A percentile compares a stretch with the other conserved stretches of the same genome.
Evolutionary conservation across 2,329 filamentous ascomycete species (phyloP).

Genomic region (Ophiostoma ulmi): DNA sequence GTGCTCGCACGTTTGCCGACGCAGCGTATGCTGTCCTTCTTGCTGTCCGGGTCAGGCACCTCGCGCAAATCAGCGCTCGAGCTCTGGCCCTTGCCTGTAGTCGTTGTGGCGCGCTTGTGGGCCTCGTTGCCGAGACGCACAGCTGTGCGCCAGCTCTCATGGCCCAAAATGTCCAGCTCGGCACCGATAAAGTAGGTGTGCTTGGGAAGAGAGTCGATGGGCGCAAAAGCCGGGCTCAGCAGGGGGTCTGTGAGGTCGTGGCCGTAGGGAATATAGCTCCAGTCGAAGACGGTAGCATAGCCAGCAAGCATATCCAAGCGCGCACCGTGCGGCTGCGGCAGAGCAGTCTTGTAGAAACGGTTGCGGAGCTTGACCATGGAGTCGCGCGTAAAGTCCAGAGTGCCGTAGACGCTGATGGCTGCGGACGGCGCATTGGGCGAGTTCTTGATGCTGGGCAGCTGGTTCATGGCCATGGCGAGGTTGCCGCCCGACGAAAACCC

Average conservation of each 20-base stretch:
- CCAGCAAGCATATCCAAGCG: conserved; percentile 31
- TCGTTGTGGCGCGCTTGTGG: conserved; percentile 26
- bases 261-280: conserved; percentile 40
- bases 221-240: conserved; percentile 38
- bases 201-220: conserved; percentile 36
- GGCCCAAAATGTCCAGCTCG: conserved; percentile 44
- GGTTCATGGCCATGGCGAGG: neutral
- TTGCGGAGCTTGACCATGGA: neutral
- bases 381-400: neutral
- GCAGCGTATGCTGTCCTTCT: conserved; percentile 21
- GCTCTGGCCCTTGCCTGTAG: neutral
- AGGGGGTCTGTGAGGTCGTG: conserved; percentile 38
- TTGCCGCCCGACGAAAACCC: neutral
- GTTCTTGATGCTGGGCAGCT: neutral
- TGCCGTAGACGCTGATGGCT: neutral
- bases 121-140: conserved; percentile 34
- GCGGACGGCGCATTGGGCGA: neutral
- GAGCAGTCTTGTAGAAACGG: conserved; percentile 12
- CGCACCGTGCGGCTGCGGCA: conserved; percentile 31
- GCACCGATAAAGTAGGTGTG: conserved; percentile 41
- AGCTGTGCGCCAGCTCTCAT: conserved; percentile 40
- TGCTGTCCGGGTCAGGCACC: conserved; percentile 26
- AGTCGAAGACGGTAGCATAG: conserved; percentile 36
- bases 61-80: conserved; percentile 1
- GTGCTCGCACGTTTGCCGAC: conserved; percentile 27